Evolutionary conservation across 1,284 basidiomycete species (phyloP).

Genomic region (Mycosarcoma maydis): DNA sequence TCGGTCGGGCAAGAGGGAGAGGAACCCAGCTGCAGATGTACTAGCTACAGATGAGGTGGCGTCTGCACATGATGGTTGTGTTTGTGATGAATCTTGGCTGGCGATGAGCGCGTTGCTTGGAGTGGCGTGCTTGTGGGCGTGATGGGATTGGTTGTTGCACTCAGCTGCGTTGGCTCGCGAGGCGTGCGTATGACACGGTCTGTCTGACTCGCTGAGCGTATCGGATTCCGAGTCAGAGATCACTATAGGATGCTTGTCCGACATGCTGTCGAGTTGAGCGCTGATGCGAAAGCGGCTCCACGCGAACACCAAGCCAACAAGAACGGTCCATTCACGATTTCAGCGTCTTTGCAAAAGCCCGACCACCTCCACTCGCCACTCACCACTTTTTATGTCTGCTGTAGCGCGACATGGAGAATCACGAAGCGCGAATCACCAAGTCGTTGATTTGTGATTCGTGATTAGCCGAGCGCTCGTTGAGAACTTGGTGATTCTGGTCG

Average conservation of each 20-base stretch:
- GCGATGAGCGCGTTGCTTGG: neutral
- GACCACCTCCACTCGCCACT: no score
- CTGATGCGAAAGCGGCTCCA: no score
- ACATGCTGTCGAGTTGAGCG: constrained; percentile 9
- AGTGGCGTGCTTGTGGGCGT: neutral
- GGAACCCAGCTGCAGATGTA: constrained; percentile 1
- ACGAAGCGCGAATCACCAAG: no score
- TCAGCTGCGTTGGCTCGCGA: neutral
- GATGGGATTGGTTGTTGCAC: neutral
- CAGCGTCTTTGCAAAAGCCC: no score
- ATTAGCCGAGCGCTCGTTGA: no score
- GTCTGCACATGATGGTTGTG: neutral
- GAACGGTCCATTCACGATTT: no score
- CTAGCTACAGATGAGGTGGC: neutral
- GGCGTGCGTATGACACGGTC: constrained; percentile 1
- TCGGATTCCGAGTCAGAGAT: constrained; percentile 48
- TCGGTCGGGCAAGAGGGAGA: constrained; percentile 45
- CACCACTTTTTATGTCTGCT: no score
- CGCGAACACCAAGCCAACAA: no score
- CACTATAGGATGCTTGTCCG: constrained; percentile 21
- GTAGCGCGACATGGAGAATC: no score
- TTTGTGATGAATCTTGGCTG: neutral
- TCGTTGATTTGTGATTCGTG: no score
- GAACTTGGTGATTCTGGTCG: no score
- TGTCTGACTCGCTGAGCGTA: constrained; percentile 44